A percentile compares a stretch with the other conserved stretches of the same genome.
Conservation (phyloP, 441 rosid species). For the Adansonia madagascariensis region DNA sequence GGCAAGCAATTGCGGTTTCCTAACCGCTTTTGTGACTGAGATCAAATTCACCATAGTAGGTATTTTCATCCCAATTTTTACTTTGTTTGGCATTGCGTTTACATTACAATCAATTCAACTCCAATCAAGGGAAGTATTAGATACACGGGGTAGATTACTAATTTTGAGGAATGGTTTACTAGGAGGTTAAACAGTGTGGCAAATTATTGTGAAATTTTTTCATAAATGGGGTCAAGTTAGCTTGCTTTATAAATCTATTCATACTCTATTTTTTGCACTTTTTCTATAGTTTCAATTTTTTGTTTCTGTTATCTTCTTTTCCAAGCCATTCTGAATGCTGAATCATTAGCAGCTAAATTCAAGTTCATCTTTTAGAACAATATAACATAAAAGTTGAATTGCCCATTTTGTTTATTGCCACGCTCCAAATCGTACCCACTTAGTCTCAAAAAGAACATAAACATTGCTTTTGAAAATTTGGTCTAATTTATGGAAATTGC, state of each 20-base stretch:
- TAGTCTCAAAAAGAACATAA: conserved; percentile 8
- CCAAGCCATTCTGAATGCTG: conserved; percentile 9
- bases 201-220: not conserved
- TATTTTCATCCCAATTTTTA: conserved; percentile 20
- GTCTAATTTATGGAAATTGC: conserved; percentile 41
- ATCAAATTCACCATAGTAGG: not conserved
- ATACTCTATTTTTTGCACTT: not conserved
- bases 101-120: not conserved
- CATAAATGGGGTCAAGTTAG: not conserved
- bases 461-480: conserved; percentile 28
- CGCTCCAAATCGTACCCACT: not conserved
- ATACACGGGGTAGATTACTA: not conserved
- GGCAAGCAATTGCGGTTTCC: conserved; percentile 11
- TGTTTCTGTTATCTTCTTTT: conserved; percentile 18
- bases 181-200: not conserved
- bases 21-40: conserved; percentile 2
- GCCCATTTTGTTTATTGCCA: conserved; percentile 5
- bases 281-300: conserved; percentile 8
- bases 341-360: conserved; percentile 7
- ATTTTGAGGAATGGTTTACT: not conserved
- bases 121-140: conserved; percentile 13
- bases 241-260: conserved; percentile 3
- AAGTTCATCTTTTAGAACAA: conserved; percentile 16
- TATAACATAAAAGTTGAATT: conserved; percentile 14
- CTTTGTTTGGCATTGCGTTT: not conserved